Evolutionary conservation across 352 stramenopile species (phyloP).

Genomic region (Pythium volutum): DNA sequence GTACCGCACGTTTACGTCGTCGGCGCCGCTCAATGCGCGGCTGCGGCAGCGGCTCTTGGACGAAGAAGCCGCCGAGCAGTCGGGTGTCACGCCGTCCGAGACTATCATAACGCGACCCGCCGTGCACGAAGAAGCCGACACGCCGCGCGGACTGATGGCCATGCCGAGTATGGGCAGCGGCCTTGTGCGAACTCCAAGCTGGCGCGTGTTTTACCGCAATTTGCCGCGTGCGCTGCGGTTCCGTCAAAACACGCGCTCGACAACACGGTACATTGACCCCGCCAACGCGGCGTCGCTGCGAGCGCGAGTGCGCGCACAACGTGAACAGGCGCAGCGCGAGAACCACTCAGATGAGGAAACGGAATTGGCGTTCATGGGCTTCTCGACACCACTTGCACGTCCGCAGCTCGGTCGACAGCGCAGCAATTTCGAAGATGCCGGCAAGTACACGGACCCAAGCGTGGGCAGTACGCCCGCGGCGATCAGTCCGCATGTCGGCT

Average conservation of each 20-base stretch:
- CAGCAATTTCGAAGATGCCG: slow-evolving; percentile 27
- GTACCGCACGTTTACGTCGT: slow-evolving; percentile 71
- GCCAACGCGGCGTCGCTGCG: slow-evolving; percentile 62
- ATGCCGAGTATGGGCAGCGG: slow-evolving; percentile 15
- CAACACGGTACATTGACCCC: slow-evolving; percentile 72
- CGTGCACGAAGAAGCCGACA: slow-evolving; percentile 3
- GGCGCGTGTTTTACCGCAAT: slow-evolving; percentile 66
- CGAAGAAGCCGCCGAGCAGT: slow-evolving; percentile 30
- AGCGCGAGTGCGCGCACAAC: slow-evolving; percentile 46
- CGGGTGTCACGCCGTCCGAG: slow-evolving; percentile 13
- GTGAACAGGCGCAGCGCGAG: slow-evolving; percentile 31
- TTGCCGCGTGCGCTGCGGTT: slow-evolving; percentile 60
- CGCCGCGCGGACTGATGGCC: slow-evolving; percentile 9
- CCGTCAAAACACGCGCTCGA: slow-evolving; percentile 72
- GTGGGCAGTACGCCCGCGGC: neutral
- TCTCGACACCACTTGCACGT: slow-evolving; percentile 1
- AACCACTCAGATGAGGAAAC: slow-evolving; percentile 17
- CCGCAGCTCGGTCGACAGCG: slow-evolving; percentile 15
- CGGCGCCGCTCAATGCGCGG: slow-evolving; percentile 51
- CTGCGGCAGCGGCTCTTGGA: slow-evolving; percentile 56
- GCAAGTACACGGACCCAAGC: slow-evolving; percentile 16
- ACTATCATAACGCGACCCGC: slow-evolving; percentile 17
- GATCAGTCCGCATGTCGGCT: slow-evolving; percentile 2
- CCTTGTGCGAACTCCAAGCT: slow-evolving; percentile 39
- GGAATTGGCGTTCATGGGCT: neutral